These are phyloP conservation scores for Rhizophagus sp. DNA, from an alignment of 192 early-diverging fungal species.

Conservation along the genomic window DNA sequence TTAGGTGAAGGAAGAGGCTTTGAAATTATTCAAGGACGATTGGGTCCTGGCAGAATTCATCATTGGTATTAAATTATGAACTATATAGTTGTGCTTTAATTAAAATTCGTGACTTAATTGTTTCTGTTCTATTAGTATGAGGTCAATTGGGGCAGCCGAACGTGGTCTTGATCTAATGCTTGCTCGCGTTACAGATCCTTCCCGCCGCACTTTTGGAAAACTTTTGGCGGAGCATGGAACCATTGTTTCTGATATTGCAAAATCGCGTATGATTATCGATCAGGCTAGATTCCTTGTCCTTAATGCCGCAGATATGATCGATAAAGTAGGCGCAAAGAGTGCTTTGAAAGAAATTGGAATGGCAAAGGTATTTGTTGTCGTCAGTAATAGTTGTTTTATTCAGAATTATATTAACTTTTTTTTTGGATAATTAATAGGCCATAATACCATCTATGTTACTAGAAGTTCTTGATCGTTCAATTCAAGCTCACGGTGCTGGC, in stretches of 20 bases:
- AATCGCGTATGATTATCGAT: slow-evolving; percentile 89
- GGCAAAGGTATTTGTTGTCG: slow-evolving; percentile 74
- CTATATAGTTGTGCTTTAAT: not conserved
- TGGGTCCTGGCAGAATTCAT: slow-evolving; percentile 97
- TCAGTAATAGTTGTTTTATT: not conserved
- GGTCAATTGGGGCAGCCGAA: slow-evolving; percentile 90
- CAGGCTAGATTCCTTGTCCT: slow-evolving; percentile 91
- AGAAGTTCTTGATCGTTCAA: slow-evolving; percentile 83
- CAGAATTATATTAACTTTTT: not conserved
- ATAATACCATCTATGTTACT: slow-evolving; percentile 80
- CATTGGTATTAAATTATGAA: slow-evolving; percentile 62
- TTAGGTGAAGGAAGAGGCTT: slow-evolving; percentile 97
- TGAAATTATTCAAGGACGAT: slow-evolving; percentile 95
- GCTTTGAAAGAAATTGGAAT: slow-evolving; percentile 95
- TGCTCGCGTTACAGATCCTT: slow-evolving; percentile 72
- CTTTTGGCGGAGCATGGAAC: slow-evolving; percentile 82
- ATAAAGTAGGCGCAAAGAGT: slow-evolving; percentile 81
- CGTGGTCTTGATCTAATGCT: slow-evolving; percentile 88
- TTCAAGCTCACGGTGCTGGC: slow-evolving; percentile 92
- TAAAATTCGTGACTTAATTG: not conserved
- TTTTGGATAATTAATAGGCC: slow-evolving; percentile 26
- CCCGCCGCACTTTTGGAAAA: slow-evolving; percentile 87
- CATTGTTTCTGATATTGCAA: slow-evolving; percentile 77
- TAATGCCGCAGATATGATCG: slow-evolving; percentile 89
- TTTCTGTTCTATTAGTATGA: slow-evolving; percentile 60